phyloP scores from a whole-genome alignment of 352 stramenopile genomes.

The Pythium phragmitis region DNA sequence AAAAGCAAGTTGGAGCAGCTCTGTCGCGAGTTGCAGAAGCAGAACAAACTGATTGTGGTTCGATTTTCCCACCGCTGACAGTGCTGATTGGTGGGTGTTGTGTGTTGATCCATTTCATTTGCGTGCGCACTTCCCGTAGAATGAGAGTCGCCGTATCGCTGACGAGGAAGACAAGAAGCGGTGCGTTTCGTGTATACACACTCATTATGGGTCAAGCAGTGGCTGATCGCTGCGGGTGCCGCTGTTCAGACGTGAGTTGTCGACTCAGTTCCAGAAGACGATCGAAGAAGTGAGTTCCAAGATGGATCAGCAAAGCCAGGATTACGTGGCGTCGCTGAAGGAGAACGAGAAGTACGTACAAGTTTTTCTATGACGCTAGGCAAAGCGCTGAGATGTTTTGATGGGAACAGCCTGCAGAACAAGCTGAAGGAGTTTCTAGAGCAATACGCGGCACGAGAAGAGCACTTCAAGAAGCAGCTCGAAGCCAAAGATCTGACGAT shows the following conservation, averaged over 20 bases:
- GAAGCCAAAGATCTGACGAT: constrained; percentile 82
- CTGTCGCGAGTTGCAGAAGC: constrained; percentile 83
- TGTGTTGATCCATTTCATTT: not conserved
- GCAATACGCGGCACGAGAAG: constrained; percentile 75
- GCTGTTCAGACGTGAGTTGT: constrained; percentile 57
- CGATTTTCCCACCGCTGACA: not conserved
- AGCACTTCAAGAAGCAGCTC: constrained; percentile 82
- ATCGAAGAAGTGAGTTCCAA: constrained; percentile 88
- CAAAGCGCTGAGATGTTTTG: not conserved
- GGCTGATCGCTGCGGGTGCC: not conserved
- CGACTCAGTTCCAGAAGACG: constrained; percentile 79
- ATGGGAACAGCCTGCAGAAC: constrained; percentile 56
- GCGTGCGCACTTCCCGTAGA: not conserved
- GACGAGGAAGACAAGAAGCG: constrained; percentile 84
- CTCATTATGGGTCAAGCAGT: not conserved
- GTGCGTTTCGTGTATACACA: constrained; percentile 27
- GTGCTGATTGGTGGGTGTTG: not conserved
- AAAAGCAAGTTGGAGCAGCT: constrained; percentile 84
- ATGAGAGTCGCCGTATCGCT: constrained; percentile 80
- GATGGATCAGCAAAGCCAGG: constrained; percentile 84
- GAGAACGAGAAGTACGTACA: constrained; percentile 75
- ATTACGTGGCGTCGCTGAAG: constrained; percentile 82
- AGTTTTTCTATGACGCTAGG: not conserved
- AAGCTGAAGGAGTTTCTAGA: constrained; percentile 85
- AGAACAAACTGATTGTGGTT: constrained; percentile 86